phyloP scores from a whole-genome alignment of 768 basidiomycete genomes.

The Termitomyces sp. region DNA sequence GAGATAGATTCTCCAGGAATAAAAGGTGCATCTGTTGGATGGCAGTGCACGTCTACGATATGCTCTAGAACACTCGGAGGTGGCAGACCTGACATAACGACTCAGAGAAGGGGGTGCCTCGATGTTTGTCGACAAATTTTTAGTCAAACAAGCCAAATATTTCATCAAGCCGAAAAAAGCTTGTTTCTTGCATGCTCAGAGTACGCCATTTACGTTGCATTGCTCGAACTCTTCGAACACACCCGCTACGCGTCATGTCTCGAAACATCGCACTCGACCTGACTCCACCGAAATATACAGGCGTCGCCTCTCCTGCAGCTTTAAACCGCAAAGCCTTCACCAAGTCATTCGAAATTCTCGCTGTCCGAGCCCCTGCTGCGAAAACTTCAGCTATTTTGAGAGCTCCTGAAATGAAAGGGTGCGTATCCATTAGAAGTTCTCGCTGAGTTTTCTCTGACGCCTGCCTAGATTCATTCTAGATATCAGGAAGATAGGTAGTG shows the following conservation, averaged over 20 bases:
- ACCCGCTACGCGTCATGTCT: conserved; percentile 23
- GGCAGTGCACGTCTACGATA: conserved; percentile 86
- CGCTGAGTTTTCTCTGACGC: not conserved
- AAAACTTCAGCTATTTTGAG: conserved; percentile 54
- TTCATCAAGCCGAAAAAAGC: not conserved
- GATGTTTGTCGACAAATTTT: not conserved
- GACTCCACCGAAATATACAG: conserved; percentile 43
- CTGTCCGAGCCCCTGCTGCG: conserved; percentile 53
- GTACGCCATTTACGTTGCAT: not conserved
- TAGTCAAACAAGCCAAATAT: not conserved
- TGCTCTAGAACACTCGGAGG: conserved; percentile 48
- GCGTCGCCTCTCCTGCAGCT: conserved; percentile 33
- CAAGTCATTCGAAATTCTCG: conserved; percentile 62
- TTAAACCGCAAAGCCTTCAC: conserved; percentile 65
- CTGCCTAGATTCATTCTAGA: conserved; percentile 51
- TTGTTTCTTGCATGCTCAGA: not conserved
- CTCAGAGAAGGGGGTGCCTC: too few relatives aligned
- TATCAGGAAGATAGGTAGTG: conserved; percentile 60
- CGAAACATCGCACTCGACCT: conserved; percentile 25
- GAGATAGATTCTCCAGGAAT: conserved; percentile 46
- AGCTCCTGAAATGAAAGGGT: conserved; percentile 58
- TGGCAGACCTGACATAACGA: conserved; percentile 17
- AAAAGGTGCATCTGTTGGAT: conserved; percentile 73
- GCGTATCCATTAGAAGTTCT: conserved; percentile 12
- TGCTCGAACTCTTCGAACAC: not conserved